phyloP scores from a whole-genome alignment of 2,329 filamentous ascomycete genomes.

The Colletotrichum tofieldiae region DNA sequence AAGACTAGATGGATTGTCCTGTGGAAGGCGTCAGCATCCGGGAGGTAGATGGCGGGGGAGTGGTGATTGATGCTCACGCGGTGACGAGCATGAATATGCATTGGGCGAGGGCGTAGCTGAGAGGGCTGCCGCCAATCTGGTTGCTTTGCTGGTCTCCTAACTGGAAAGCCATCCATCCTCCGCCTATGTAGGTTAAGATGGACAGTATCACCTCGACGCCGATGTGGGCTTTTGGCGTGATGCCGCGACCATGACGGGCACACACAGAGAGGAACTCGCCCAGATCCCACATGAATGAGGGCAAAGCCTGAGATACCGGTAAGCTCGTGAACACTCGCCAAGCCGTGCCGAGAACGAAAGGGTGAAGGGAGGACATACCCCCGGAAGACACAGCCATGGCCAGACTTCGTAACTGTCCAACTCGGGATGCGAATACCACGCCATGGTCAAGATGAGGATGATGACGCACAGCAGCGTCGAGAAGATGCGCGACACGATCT shows the following conservation, averaged over 20 bases:
- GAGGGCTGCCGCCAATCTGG: not conserved
- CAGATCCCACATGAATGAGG: conserved; percentile 46
- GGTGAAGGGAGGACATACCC: conserved; percentile 6
- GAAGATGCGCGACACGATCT: conserved; percentile 46
- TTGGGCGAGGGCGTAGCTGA: not conserved
- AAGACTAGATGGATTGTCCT: conserved; percentile 47
- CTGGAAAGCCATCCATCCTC: conserved; percentile 5
- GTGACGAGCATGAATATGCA: conserved; percentile 22
- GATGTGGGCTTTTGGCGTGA: conserved; percentile 49
- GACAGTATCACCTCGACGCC: conserved; percentile 47
- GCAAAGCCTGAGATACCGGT: conserved; percentile 21
- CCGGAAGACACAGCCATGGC: conserved; percentile 17
- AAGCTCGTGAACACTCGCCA: not conserved
- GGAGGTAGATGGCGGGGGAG: not conserved
- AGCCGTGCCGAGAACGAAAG: not conserved
- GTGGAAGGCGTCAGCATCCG: not conserved
- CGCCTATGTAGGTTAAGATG: conserved; percentile 18
- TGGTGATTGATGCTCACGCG: not conserved
- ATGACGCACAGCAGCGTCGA: conserved; percentile 38
- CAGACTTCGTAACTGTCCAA: not conserved
- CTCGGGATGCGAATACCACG: conserved; percentile 2
- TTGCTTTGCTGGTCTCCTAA: not conserved
- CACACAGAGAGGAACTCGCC: conserved; percentile 48
- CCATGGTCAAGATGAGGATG: conserved; percentile 33
- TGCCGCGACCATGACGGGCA: conserved; percentile 46